Base-by-base conservation (phyloP, 768 basidiomycete genomes). In the Pluteus cervinus region DNA sequence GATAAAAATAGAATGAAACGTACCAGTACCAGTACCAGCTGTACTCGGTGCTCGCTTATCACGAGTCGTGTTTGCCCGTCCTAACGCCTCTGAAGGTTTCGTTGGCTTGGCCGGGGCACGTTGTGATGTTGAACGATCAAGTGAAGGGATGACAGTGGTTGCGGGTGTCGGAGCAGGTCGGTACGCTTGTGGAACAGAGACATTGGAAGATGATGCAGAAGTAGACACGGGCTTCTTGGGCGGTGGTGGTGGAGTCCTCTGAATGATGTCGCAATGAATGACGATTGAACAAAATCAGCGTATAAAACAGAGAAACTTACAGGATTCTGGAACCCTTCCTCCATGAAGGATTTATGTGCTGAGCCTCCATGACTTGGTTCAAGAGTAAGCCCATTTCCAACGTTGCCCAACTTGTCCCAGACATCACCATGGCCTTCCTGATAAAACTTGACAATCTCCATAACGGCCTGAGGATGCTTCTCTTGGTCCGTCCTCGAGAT, bases 381-480 rank as follows among this genome's bases (percentile, higher is more conserved):
- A 3, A 40, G 24, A 10, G 33, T 26, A n/a, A n/a, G n/a, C n/a
- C n/a, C n/a, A n/a, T n/a, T n/a, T 8, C 60, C 74, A 48, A 79
- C 69, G 10, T 73, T 68, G 10, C 80, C 84, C 60, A 89, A 73
- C 70, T 90, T 91, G 60, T 86, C 86, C 87, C 86, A 91, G 22
- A 79, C 80, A 51, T 81, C 81, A 41, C 76, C 75, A 43, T 79
- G 74, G 24, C 84, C 78, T 60, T 92, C 87, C 53, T 98, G 94
- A 60, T 96, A 98, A 64, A 98, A 97, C 54, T 93, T 92, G 59
- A 99, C 94, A 45, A 98, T 94, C 54, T 97, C 96, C 79, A 93
- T 91, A 43, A 98, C 91, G 3, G 91, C 91, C 62, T 96, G 85
- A 0, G 96, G 96, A 53, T 98, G 93, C 69, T 88, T 91, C 61